These are phyloP conservation scores for Pichia sp. DNA, from an alignment of 1,139 yeast species.

Conservation along the genomic window DNA sequence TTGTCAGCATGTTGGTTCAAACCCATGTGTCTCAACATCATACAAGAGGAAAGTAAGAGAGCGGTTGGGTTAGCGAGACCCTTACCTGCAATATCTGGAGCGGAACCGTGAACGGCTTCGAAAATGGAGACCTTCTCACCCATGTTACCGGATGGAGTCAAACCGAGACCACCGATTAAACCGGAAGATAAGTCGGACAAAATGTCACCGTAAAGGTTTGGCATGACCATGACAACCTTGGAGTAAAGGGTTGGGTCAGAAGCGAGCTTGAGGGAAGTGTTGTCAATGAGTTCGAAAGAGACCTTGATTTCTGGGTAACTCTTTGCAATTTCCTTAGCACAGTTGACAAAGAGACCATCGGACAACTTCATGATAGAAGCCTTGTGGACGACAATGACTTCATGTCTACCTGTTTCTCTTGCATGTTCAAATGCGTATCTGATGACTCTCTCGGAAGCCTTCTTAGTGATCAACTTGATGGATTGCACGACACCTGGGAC, in stretches of 20 bases:
- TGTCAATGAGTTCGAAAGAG: constrained; percentile 85
- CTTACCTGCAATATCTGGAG: constrained; percentile 98
- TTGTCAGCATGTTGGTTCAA: constrained; percentile 70
- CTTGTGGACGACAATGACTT: constrained; percentile 93
- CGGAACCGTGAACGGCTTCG: constrained; percentile 99
- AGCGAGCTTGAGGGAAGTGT: constrained; percentile 87
- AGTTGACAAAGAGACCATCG: constrained; percentile 91
- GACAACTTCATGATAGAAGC: constrained; percentile 97
- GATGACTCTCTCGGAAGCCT: constrained; percentile 93
- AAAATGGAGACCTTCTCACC: constrained; percentile 96
- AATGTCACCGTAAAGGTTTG: constrained; percentile 97
- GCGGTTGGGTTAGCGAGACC: constrained; percentile 99
- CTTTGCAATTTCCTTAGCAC: constrained; percentile 82
- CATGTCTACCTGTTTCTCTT: constrained; percentile 78
- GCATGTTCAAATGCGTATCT: constrained; percentile 98
- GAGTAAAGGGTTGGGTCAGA: constrained; percentile 80
- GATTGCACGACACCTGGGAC: constrained; percentile 99
- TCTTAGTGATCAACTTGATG: constrained; percentile 92
- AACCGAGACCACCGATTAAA: constrained; percentile 96
- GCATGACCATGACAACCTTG: constrained; percentile 95
- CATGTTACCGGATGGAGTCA: constrained; percentile 98
- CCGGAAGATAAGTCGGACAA: constrained; percentile 97
- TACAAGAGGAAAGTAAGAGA: constrained; percentile 84
- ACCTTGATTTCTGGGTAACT: constrained; percentile 88
- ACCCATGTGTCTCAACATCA: constrained; percentile 99